Percentiles rank a stretch among this genome's conserved stretches.
phyloP scores from a whole-genome alignment of 78 protist genomes.

The Chrysochromulina tobinii region DNA sequence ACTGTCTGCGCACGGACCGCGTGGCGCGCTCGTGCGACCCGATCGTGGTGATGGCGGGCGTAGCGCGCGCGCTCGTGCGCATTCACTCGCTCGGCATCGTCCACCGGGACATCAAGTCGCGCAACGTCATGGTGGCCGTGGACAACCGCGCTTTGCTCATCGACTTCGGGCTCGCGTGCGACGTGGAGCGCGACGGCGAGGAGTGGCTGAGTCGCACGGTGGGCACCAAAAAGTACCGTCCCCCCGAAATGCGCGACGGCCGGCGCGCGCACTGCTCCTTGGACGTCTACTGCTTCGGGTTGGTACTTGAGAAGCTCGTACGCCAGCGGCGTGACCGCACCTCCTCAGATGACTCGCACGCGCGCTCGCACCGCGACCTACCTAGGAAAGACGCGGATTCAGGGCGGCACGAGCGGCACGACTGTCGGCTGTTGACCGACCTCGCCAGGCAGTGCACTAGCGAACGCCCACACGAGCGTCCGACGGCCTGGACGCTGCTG shows the following conservation, averaged over 20 bases:
- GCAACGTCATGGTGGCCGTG: not conserved
- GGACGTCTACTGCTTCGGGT: not conserved
- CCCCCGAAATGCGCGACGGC: slow-evolving; percentile 11
- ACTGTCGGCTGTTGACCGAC: not conserved
- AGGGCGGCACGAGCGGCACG: not conserved
- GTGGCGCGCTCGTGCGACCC: slow-evolving; percentile 1
- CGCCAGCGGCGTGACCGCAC: not conserved
- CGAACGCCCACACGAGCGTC: not conserved
- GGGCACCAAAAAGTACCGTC: slow-evolving; percentile 22
- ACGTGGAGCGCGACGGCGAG: not conserved
- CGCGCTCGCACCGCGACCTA: not conserved
- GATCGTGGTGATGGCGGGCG: not conserved
- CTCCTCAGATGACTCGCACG: not conserved
- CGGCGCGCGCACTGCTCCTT: not conserved
- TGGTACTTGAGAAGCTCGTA: not conserved
- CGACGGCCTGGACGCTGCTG: not conserved
- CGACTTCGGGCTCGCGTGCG: slow-evolving; percentile 16
- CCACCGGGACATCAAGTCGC: not conserved
- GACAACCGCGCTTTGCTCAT: not conserved
- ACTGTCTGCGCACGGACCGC: slow-evolving; percentile 18
- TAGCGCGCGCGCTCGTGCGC: not conserved
- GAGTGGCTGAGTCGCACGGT: slow-evolving; percentile 13
- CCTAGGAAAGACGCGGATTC: not conserved
- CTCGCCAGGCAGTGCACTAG: not conserved
- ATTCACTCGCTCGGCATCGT: not conserved